Percentiles rank a stretch among this genome's conserved stretches.
Conservation (phyloP, 805 yeast genomes). For the Cyberlindnera mrakii region DNA sequence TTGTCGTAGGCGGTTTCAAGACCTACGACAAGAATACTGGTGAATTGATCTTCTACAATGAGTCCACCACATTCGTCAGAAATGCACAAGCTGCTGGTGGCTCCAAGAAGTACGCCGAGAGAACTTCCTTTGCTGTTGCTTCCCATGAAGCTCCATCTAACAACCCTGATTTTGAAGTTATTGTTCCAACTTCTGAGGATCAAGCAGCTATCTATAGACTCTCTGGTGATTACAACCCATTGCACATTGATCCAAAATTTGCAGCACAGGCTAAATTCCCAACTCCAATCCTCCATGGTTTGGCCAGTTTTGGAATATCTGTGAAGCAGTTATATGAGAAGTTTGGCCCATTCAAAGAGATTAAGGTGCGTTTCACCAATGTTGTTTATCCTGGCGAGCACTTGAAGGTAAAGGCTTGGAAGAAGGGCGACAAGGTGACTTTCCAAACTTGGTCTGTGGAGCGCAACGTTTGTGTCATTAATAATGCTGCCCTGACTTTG, state of each 20-base stretch:
- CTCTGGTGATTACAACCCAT: constrained; percentile 91
- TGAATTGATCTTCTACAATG: constrained; percentile 70
- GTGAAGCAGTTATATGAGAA: constrained; percentile 72
- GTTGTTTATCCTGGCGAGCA: constrained; percentile 95
- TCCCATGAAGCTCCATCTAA: constrained; percentile 57
- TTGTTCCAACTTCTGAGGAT: constrained; percentile 54
- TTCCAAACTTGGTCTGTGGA: constrained; percentile 83
- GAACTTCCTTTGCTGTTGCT: constrained; percentile 56
- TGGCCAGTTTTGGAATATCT: constrained; percentile 79
- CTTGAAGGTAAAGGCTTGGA: constrained; percentile 79
- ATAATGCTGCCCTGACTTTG: constrained; percentile 79
- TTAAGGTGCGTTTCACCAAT: constrained; percentile 86
- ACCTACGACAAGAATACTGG: constrained; percentile 64
- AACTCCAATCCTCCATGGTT: constrained; percentile 87
- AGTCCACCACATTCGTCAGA: constrained; percentile 79
- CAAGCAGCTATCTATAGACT: constrained; percentile 88
- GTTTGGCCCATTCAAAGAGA: constrained; percentile 75
- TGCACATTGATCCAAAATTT: constrained; percentile 88
- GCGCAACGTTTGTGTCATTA: constrained; percentile 71
- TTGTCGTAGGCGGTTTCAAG: constrained; percentile 67
- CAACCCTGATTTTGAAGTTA: constrained; percentile 60
- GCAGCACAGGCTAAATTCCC: constrained; percentile 85
- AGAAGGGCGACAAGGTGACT: constrained; percentile 50
- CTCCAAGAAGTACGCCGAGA: constrained; percentile 36
- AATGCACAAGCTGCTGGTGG: constrained; percentile 48